Conservation (phyloP, 2,329 filamentous ascomycete genomes). For the Tothia fuscella region DNA sequence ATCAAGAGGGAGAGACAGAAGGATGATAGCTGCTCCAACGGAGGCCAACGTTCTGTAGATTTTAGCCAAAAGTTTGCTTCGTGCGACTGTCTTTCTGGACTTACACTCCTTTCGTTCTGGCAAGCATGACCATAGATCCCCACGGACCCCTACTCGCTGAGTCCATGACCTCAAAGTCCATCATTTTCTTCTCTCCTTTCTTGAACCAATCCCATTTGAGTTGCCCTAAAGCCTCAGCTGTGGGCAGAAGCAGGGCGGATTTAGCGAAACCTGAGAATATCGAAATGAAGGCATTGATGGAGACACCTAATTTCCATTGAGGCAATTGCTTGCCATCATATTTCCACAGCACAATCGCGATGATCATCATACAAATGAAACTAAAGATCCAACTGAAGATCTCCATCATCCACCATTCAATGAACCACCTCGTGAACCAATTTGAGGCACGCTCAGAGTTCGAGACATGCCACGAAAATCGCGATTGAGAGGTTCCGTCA, state of each 20-base stretch:
- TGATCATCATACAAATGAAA: conserved; percentile 22
- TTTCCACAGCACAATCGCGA: conserved; percentile 21
- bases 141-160: conserved; percentile 8
- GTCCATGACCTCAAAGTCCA: conserved; percentile 28
- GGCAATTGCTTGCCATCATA: conserved; percentile 21
- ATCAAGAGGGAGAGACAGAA: conserved; percentile 9
- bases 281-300: conserved; percentile 22
- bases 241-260: conserved; percentile 18
- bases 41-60: conserved; percentile 4
- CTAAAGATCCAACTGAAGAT: conserved; percentile 20
- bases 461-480: background rate
- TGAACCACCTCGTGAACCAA: conserved; percentile 10
- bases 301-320: conserved; percentile 22
- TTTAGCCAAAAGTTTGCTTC: background rate
- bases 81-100: background rate
- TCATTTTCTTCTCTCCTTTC: conserved; percentile 17
- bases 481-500: background rate
- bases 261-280: conserved; percentile 20
- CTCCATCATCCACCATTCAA: conserved; percentile 20
- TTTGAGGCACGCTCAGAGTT: background rate
- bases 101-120: conserved; percentile 9
- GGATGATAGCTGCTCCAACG: conserved; percentile 10
- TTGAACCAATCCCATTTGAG: conserved; percentile 28
- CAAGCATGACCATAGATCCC: conserved; percentile 7
- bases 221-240: conserved; percentile 23